Conservation (phyloP, 2,329 filamentous ascomycete species). For the Claviceps digitariae region DNA sequence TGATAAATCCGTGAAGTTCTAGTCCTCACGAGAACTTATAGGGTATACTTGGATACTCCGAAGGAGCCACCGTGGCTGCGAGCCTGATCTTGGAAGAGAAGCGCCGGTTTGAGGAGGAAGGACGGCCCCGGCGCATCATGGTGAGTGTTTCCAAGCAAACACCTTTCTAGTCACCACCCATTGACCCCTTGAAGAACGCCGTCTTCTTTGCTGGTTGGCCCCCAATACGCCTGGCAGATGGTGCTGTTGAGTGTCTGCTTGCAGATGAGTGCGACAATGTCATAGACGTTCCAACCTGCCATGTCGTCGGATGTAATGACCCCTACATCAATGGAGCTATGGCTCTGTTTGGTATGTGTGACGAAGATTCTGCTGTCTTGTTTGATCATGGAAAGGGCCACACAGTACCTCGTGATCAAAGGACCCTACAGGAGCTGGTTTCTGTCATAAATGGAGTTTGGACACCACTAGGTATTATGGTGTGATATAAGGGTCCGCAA, state of each 20-base stretch:
- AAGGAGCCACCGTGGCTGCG: conserved; percentile 40
- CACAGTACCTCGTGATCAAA: conserved; percentile 39
- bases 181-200: background rate
- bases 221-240: conserved; percentile 25
- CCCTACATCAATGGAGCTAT: conserved; percentile 45
- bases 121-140: conserved; percentile 18
- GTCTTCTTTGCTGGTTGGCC: conserved; percentile 39
- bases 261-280: conserved; percentile 30
- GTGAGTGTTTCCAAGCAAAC: conserved; percentile 14
- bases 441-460: background rate
- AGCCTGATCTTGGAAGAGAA: conserved; percentile 34
- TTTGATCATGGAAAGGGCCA: conserved; percentile 53
- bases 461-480: background rate
- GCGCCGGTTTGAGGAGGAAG: background rate
- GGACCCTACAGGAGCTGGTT: conserved; percentile 26
- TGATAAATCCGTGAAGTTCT: background rate
- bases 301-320: conserved; percentile 38
- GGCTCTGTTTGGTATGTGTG: conserved; percentile 46
- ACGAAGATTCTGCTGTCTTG: conserved; percentile 40
- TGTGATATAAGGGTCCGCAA: background rate
- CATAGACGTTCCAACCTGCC: conserved; percentile 34
- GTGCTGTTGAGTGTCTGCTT: conserved; percentile 25
- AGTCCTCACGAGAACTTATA: background rate
- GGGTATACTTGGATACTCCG: conserved; percentile 43
- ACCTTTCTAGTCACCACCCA: background rate